Evolutionary conservation across 768 basidiomycete genomes (phyloP).

Genomic region (Coprinellus aureogranulatus): DNA sequence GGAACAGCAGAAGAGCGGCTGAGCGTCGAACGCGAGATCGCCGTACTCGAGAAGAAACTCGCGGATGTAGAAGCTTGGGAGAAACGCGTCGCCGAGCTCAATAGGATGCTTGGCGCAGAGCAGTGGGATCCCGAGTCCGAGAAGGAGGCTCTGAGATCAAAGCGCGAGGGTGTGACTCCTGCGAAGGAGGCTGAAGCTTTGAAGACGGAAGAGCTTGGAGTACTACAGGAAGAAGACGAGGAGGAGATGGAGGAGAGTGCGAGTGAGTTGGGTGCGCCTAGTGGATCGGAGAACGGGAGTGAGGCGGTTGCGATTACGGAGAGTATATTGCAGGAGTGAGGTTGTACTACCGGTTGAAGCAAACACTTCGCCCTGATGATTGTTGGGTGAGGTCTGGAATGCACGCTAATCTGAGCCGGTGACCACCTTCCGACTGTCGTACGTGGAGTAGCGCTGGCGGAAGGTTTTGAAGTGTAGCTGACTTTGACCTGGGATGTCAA

Average conservation of each 20-base stretch:
- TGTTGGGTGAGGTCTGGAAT: no score
- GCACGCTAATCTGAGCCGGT: no score
- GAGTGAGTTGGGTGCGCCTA: slow-evolving; percentile 1
- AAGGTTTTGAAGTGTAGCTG: no score
- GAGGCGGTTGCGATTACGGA: slow-evolving; percentile 2
- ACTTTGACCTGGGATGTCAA: no score
- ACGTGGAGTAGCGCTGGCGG: no score
- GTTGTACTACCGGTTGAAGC: no score
- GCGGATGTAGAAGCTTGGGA: slow-evolving; percentile 76
- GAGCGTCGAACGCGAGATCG: slow-evolving; percentile 76
- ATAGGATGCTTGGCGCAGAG: slow-evolving; percentile 50
- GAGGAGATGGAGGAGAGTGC: not conserved
- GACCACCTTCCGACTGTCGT: no score
- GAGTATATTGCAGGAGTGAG: slow-evolving; percentile 5
- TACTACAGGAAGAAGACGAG: not conserved
- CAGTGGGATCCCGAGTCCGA: slow-evolving; percentile 14
- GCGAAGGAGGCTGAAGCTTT: no score
- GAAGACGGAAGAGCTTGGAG: no score
- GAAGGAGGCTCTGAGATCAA: no score
- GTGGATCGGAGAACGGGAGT: not conserved
- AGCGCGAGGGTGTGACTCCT: no score
- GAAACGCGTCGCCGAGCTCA: slow-evolving; percentile 60
- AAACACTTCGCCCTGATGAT: no score
- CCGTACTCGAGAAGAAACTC: slow-evolving; percentile 60
- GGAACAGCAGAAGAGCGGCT: slow-evolving; percentile 72